Base-by-base conservation (phyloP, 2,329 filamentous ascomycete species). In the Exserohilum rostratum region DNA sequence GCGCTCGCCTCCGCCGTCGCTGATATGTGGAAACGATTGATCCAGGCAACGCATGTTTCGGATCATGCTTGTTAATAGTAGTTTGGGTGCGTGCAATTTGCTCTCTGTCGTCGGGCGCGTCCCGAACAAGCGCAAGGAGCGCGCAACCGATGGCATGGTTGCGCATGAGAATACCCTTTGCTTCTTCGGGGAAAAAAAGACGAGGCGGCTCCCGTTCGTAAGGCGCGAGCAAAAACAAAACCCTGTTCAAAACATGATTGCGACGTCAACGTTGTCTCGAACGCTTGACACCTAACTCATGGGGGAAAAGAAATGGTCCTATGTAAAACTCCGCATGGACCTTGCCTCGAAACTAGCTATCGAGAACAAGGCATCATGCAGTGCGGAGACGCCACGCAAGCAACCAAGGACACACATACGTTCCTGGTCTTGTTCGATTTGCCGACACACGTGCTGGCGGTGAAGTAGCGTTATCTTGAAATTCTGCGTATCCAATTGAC, bases 311-410 rank as follows among this genome's bases (percentile, higher is more conserved):
- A 58, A 48, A 53, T 37, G n/a, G n/a, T n/a, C n/a, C 15, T 46
- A 29, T 15, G 44, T 42, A 34, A 17, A 45, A 17, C 35, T 55
- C 18, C 44, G 55, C 52, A 48, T 53, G 45, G 30, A 43, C 27
- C 34, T 46, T 38, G 29, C 55, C 12, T 43, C 58, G 49, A 65
- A 61, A 64, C 58, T 31, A 61, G 62, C 58, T 29, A 42, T 55
- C 35, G n/a, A 45, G 43, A 49, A 55, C 60, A 48, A 55, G 47
- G 54, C 17, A 50, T 53, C 40, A 44, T 55, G 31, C 34, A 15
- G 34, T 42, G 59, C 47, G 51, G 44, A 46, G 48, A 37, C 34
- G 54, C 52, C 51, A 49, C 47, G 51, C 18, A 31, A 38, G 6
- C 20, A 38, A 44, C n/a, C 29, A 25, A 25, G 22, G 22, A 25